Percentiles rank a stretch among this genome's conserved stretches.
These are phyloP conservation scores for Ophiocordyceps australis DNA, from an alignment of 2,329 filamentous ascomycete genomes.

Conservation along the genomic window DNA sequence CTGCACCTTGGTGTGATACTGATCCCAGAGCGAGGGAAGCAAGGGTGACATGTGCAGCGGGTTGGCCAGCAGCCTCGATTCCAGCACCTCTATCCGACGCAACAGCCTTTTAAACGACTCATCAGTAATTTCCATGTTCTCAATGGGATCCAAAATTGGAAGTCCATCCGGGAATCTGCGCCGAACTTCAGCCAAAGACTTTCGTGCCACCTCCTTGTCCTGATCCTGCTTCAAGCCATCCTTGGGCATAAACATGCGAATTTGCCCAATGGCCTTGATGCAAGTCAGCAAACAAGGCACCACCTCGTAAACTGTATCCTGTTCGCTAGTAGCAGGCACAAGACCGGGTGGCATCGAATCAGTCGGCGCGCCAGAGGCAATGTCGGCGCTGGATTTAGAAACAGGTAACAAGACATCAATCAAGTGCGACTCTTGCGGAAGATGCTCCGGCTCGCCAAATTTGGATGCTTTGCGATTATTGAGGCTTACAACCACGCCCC, in stretches of 20 bases:
- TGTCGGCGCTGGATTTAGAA: constrained; percentile 28
- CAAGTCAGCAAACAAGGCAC: constrained; percentile 77
- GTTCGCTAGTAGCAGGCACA: constrained; percentile 11
- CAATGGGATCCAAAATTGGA: constrained; percentile 75
- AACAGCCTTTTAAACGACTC: constrained; percentile 87
- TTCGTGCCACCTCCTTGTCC: constrained; percentile 49
- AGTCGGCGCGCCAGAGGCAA: constrained; percentile 15
- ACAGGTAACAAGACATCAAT: constrained; percentile 63
- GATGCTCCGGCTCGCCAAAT: constrained; percentile 47
- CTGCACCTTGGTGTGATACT: constrained; percentile 67
- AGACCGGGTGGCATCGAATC: constrained; percentile 44
- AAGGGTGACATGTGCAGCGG: constrained; percentile 82
- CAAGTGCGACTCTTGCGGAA: constrained; percentile 61
- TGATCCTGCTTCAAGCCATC: constrained; percentile 46
- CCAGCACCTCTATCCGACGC: constrained; percentile 90
- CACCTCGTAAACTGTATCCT: constrained; percentile 11
- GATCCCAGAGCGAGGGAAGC: constrained; percentile 67
- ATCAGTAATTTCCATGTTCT: constrained; percentile 90
- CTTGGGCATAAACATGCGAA: constrained; percentile 67
- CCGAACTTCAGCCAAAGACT: constrained; percentile 60
- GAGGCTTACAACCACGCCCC: constrained; percentile 76
- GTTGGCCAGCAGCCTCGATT: constrained; percentile 75
- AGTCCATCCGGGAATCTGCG: constrained; percentile 85
- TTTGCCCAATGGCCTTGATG: constrained; percentile 67
- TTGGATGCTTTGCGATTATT: constrained; percentile 46